Conservation (phyloP, 1,284 basidiomycete species). For the Veloboletus limbatus region DNA sequence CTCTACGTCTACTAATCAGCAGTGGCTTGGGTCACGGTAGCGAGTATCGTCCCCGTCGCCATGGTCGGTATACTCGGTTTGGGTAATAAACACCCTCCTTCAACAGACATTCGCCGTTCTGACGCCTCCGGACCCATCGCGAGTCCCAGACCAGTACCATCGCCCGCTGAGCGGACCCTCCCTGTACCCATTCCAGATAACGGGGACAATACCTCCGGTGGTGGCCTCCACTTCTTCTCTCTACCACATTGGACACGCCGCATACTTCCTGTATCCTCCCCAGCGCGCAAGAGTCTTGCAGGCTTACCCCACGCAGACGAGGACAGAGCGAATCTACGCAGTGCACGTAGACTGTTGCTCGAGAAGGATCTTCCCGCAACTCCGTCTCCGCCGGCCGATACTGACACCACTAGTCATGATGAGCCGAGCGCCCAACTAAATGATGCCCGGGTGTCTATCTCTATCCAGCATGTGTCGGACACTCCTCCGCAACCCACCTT, state of each 20-base stretch:
- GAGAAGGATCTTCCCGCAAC: constrained; percentile 71
- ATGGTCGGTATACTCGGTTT: constrained; percentile 42
- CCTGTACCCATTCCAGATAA: background rate
- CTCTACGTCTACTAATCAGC: background rate
- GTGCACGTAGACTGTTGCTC: constrained; percentile 32
- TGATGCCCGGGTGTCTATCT: constrained; percentile 19
- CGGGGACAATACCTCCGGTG: constrained; percentile 1
- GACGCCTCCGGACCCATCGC: constrained; percentile 12
- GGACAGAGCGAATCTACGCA: constrained; percentile 23
- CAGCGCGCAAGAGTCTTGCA: constrained; percentile 24
- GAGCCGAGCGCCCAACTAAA: constrained; percentile 5
- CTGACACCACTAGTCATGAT: background rate
- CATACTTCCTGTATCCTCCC: constrained; percentile 32
- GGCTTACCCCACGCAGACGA: constrained; percentile 29
- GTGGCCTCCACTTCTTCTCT: constrained; percentile 56
- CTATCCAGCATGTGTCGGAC: constrained; percentile 16
- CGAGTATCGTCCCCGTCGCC: background rate
- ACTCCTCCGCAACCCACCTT: constrained; percentile 17
- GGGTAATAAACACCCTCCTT: constrained; percentile 23
- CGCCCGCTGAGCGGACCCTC: constrained; percentile 5
- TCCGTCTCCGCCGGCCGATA: constrained; percentile 33
- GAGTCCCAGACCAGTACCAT: constrained; percentile 6
- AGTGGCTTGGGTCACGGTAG: background rate
- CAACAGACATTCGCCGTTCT: constrained; percentile 17
- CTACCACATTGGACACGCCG: constrained; percentile 63